phyloP scores from a whole-genome alignment of 2,329 filamentous ascomycete species.

The Grosmannia clavigera region DNA sequence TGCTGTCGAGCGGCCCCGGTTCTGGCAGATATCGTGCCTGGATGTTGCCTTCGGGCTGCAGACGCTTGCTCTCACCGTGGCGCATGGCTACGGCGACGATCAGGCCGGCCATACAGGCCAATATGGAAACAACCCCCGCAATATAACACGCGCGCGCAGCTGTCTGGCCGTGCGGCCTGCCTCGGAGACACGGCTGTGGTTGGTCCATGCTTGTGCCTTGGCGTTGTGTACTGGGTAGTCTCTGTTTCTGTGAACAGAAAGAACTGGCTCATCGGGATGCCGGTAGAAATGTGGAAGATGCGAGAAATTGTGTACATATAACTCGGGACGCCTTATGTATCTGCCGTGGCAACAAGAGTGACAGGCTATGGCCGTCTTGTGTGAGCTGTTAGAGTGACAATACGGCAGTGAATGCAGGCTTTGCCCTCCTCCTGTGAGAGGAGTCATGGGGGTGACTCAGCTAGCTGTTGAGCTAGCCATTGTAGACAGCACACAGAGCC shows the following conservation, averaged over 20 bases:
- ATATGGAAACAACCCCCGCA: neutral
- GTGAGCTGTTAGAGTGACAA: neutral
- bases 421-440: too few species aligned
- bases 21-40: neutral
- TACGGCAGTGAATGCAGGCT: neutral
- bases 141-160: neutral
- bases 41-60: neutral
- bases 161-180: neutral
- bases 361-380: neutral
- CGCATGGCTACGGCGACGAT: neutral
- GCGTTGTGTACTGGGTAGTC: neutral
- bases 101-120: neutral
- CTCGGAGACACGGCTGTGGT: neutral
- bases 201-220: neutral
- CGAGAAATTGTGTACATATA: too few species aligned
- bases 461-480: neutral
- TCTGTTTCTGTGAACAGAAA: neutral
- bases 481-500: neutral
- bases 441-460: neutral
- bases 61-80: neutral
- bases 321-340: too few species aligned
- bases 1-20: neutral
- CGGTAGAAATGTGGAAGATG: too few species aligned
- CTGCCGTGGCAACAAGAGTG: neutral
- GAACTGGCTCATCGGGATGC: too few species aligned